These are phyloP conservation scores for Pseudogymnoascus sp. DNA, from an alignment of 2,329 filamentous ascomycete genomes.

Conservation along the genomic window DNA sequence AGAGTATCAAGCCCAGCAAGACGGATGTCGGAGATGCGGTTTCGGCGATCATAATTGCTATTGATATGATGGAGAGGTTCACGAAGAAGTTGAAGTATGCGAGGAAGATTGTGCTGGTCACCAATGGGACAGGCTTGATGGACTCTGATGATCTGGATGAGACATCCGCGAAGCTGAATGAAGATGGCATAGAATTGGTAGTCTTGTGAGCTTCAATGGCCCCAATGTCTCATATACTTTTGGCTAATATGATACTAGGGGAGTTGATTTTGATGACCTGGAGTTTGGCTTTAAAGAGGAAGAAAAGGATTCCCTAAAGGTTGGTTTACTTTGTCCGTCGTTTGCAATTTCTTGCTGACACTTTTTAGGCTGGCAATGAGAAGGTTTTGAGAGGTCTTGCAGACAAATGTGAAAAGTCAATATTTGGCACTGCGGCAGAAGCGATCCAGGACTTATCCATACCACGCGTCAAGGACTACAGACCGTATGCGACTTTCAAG, in stretches of 20 bases:
- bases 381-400: constrained; percentile 54
- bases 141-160: constrained; percentile 62
- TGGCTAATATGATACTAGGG: constrained; percentile 41
- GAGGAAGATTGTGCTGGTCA: constrained; percentile 75
- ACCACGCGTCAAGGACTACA: constrained; percentile 68
- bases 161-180: constrained; percentile 66
- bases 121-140: constrained; percentile 67
- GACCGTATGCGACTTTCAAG: constrained; percentile 70
- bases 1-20: constrained; percentile 56
- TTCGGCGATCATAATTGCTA: constrained; percentile 77
- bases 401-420: constrained; percentile 57
- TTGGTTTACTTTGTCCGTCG: constrained; percentile 23
- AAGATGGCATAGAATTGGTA: constrained; percentile 67
- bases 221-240: not conserved
- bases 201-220: constrained; percentile 54
- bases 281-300: constrained; percentile 92
- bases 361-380: constrained; percentile 60
- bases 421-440: constrained; percentile 77
- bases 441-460: constrained; percentile 72
- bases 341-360: constrained; percentile 16
- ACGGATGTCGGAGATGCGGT: constrained; percentile 72
- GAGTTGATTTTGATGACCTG: constrained; percentile 85
- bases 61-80: constrained; percentile 73
- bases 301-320: constrained; percentile 66
- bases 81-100: constrained; percentile 78